Evolutionary conservation across 805 yeast genomes (phyloP).

Genomic region (Saturnispora diversa): DNA sequence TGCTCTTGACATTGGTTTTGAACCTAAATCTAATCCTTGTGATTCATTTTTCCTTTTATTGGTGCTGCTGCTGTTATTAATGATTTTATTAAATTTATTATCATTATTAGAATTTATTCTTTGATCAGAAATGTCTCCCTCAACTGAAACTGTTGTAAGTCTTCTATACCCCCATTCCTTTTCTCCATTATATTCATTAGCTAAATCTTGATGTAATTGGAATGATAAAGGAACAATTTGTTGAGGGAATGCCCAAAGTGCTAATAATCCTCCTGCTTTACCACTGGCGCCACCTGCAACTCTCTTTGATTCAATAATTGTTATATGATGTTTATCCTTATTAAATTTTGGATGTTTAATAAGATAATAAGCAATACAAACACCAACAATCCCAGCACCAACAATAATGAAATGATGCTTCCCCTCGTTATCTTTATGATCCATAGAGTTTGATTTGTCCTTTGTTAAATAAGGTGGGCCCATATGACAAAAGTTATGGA

Average conservation of each 20-base stretch:
- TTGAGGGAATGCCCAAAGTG: slow-evolving; percentile 95
- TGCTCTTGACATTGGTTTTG: slow-evolving; percentile 23
- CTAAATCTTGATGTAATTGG: slow-evolving; percentile 72
- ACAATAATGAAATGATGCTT: slow-evolving; percentile 76
- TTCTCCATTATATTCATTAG: slow-evolving; percentile 74
- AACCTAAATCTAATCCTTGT: slow-evolving; percentile 10
- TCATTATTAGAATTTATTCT: slow-evolving; percentile 10
- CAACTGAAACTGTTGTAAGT: slow-evolving; percentile 76
- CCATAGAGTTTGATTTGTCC: not conserved
- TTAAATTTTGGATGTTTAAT: slow-evolving; percentile 77
- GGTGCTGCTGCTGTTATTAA: not conserved
- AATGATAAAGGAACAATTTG: slow-evolving; percentile 87
- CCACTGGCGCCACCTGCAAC: slow-evolving; percentile 98
- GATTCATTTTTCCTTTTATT: not conserved
- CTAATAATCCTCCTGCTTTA: slow-evolving; percentile 92
- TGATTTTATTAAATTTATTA: not conserved
- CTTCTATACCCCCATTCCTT: slow-evolving; percentile 90
- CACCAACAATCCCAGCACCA: slow-evolving; percentile 96
- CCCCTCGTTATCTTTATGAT: slow-evolving; percentile 28
- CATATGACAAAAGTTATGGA: too few species aligned
- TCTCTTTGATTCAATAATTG: slow-evolving; percentile 78
- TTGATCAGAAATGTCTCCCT: slow-evolving; percentile 56
- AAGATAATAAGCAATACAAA: slow-evolving; percentile 84
- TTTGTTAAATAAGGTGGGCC: slow-evolving; percentile 3
- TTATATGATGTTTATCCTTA: slow-evolving; percentile 65